Percentiles rank a stretch among this genome's conserved stretches.
Conservation (phyloP, 139 green algal species). For the Dunaliella sp. region DNA sequence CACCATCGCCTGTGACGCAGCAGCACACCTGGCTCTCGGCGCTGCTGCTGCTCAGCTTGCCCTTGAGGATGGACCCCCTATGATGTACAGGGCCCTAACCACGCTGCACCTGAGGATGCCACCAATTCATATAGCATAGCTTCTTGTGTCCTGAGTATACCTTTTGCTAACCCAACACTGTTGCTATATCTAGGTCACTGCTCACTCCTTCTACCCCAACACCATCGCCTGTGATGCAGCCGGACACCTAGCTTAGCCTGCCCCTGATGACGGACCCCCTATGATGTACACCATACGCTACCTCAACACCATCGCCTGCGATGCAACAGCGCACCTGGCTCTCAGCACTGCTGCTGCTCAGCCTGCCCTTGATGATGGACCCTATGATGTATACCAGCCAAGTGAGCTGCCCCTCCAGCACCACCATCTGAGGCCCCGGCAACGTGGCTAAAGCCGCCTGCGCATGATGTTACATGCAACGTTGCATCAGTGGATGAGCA, state of each 20-base stretch:
- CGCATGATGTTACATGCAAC: no score
- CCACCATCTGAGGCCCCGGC: conserved; percentile 44
- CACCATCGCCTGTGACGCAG: no score
- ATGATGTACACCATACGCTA: no score
- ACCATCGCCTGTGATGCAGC: no score
- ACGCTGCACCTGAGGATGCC: background rate
- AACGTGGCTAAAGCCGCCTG: conserved; percentile 19
- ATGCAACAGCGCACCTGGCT: conserved; percentile 46
- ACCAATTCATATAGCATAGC: no score
- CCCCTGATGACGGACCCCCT: background rate
- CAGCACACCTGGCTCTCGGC: no score
- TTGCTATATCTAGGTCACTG: conserved; percentile 57
- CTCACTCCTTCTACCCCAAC: no score
- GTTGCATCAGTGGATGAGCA: no score
- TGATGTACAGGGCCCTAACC: background rate
- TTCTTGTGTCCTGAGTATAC: background rate
- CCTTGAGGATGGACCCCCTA: background rate
- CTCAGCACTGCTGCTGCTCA: conserved; percentile 70
- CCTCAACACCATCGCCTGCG: background rate
- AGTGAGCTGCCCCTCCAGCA: conserved; percentile 95
- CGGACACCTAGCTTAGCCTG: conserved; percentile 69
- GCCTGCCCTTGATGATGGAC: conserved; percentile 82
- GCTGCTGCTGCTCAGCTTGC: background rate
- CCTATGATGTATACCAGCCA: conserved; percentile 97
- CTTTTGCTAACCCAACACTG: no score